Conservation (phyloP, 2,329 filamentous ascomycete species). For the Paraphoma chrysanthemicola region DNA sequence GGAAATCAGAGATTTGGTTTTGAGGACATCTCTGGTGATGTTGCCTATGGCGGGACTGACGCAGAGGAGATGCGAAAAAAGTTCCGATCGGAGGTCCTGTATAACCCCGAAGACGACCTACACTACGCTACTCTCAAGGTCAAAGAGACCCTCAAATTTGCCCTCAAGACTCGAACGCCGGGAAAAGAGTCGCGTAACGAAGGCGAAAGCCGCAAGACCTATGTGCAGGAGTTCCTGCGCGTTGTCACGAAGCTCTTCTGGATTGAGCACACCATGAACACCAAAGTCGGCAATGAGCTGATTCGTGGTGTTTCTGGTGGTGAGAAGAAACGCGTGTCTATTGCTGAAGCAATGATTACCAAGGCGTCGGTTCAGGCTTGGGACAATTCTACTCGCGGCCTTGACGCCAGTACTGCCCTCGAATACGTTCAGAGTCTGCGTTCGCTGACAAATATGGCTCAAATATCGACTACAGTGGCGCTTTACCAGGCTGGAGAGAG, state of each 20-base stretch:
- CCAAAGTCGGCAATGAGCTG: slow-evolving; percentile 74
- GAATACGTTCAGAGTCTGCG: slow-evolving; percentile 75
- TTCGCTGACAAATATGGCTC: slow-evolving; percentile 68
- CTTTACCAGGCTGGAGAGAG: slow-evolving; percentile 70
- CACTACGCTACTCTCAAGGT: slow-evolving; percentile 82
- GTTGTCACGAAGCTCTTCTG: slow-evolving; percentile 76
- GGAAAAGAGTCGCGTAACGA: slow-evolving; percentile 66
- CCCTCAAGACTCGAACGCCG: slow-evolving; percentile 72
- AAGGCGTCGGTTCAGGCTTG: slow-evolving; percentile 48
- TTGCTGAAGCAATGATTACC: slow-evolving; percentile 58
- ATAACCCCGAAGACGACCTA: slow-evolving; percentile 79
- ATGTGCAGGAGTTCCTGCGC: slow-evolving; percentile 67
- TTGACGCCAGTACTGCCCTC: slow-evolving; percentile 76
- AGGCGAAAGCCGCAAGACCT: slow-evolving; percentile 67
- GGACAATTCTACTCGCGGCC: slow-evolving; percentile 72
- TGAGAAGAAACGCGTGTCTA: slow-evolving; percentile 57
- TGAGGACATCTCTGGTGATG: slow-evolving; percentile 63
- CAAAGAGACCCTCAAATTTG: slow-evolving; percentile 76
- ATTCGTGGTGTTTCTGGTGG: slow-evolving; percentile 58
- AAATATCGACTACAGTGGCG: slow-evolving; percentile 69
- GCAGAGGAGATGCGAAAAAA: slow-evolving; percentile 60
- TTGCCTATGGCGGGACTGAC: slow-evolving; percentile 62
- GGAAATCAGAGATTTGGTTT: slow-evolving; percentile 70
- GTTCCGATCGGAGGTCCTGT: slow-evolving; percentile 71
- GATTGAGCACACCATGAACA: slow-evolving; percentile 74